A percentile compares a stretch with the other conserved stretches of the same genome.
phyloP scores from a whole-genome alignment of 1,139 yeast species.

The Hansenula anomala region DNA sequence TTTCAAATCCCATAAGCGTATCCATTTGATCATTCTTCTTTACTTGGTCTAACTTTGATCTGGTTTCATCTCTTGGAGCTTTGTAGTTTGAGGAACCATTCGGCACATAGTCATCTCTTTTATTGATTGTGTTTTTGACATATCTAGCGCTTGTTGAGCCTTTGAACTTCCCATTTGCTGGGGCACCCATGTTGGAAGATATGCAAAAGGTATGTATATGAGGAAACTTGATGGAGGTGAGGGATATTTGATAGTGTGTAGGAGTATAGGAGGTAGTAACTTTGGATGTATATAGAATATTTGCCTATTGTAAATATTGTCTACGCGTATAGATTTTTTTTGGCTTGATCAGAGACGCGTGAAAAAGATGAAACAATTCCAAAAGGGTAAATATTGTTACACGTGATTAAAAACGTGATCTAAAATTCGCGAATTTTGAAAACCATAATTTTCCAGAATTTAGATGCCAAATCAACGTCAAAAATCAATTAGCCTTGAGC shows the following conservation, averaged over 20 bases:
- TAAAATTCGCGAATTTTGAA: too few relatives aligned
- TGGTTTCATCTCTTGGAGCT: slow-evolving; percentile 7
- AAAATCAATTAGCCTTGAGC: too few relatives aligned
- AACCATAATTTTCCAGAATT: too few relatives aligned
- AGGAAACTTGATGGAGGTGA: background rate
- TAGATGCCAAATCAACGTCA: too few relatives aligned
- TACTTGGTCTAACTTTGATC: slow-evolving; percentile 34
- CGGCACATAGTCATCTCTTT: slow-evolving; percentile 28
- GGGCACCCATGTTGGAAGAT: slow-evolving; percentile 7
- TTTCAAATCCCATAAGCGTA: slow-evolving; percentile 76
- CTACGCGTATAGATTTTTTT: too few relatives aligned
- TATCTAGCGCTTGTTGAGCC: slow-evolving; percentile 55
- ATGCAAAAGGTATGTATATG: background rate
- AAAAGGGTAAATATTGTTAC: too few relatives aligned
- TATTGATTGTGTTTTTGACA: slow-evolving; percentile 37
- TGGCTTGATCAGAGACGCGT: too few relatives aligned
- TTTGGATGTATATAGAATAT: too few relatives aligned
- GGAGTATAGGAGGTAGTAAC: too few relatives aligned
- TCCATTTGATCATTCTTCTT: slow-evolving; percentile 62
- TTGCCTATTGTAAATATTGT: too few relatives aligned
- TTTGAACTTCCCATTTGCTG: slow-evolving; percentile 26
- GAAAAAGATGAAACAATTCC: too few relatives aligned
- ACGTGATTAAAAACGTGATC: too few relatives aligned
- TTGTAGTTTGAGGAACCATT: slow-evolving; percentile 20
- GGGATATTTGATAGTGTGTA: background rate